A percentile compares a stretch with the other conserved stretches of the same genome.
Evolutionary conservation across 2,329 filamentous ascomycete genomes (phyloP).

Genomic region (Cladosporium sp.): DNA sequence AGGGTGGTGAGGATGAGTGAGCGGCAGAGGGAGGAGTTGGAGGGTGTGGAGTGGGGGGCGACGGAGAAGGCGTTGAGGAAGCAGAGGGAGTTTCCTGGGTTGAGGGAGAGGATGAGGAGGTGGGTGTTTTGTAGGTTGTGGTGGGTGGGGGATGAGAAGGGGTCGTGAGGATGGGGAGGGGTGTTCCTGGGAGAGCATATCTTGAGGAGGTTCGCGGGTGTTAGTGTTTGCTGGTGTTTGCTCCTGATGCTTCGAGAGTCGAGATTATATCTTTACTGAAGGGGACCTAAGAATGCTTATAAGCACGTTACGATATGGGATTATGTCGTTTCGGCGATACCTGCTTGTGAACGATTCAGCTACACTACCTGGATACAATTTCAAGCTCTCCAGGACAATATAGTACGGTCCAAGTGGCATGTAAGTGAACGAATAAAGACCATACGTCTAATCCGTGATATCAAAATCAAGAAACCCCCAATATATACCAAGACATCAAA

Average conservation of each 20-base stretch:
- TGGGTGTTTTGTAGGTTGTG: not conserved
- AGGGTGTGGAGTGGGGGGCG: not conserved
- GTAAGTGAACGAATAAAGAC: not conserved
- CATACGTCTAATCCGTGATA: not conserved
- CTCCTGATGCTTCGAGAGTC: not conserved
- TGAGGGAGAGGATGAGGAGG: not conserved
- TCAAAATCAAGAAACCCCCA: not conserved
- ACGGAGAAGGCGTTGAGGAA: constrained; percentile 3
- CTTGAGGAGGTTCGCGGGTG: not conserved
- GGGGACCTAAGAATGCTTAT: not conserved
- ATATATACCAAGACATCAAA: not conserved
- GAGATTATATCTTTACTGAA: not conserved
- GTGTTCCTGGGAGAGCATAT: not conserved
- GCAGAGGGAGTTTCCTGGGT: constrained; percentile 2
- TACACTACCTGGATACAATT: not conserved
- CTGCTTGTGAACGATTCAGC: too few relatives aligned
- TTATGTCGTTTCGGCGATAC: too few relatives aligned
- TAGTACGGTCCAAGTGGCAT: not conserved
- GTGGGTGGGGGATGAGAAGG: not conserved
- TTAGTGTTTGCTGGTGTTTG: not conserved
- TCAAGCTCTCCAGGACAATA: not conserved
- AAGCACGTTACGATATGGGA: too few relatives aligned
- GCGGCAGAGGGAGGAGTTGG: not conserved
- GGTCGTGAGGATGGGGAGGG: not conserved
- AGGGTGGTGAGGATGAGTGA: not conserved